A percentile compares a stretch with the other conserved stretches of the same genome.
phyloP scores from a whole-genome alignment of 2,329 filamentous ascomycete species.

The Fusarium solani-melongenae region DNA sequence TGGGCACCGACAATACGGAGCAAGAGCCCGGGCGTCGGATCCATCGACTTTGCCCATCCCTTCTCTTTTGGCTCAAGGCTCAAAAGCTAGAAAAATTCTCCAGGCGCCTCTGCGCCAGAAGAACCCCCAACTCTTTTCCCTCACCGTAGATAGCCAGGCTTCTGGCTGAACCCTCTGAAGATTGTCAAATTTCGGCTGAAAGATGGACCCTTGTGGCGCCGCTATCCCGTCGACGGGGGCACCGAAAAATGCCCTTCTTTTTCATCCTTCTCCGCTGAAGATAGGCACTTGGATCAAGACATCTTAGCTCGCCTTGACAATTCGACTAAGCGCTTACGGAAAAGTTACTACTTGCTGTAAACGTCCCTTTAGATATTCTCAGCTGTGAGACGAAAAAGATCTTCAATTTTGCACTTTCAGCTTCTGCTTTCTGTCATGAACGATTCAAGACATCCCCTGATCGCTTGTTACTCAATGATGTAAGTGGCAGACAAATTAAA shows the following conservation, averaged over 20 bases:
- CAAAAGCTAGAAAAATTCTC: constrained; percentile 12
- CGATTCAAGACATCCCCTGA: background rate
- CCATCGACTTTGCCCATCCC: constrained; percentile 6
- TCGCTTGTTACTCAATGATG: constrained; percentile 19
- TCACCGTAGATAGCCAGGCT: background rate
- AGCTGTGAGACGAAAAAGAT: background rate
- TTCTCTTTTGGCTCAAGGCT: constrained; percentile 18
- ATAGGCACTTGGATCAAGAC: background rate
- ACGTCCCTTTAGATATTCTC: background rate
- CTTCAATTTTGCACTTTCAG: background rate
- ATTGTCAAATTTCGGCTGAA: constrained; percentile 38
- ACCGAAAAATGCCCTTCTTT: constrained; percentile 5
- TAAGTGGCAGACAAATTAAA: constrained; percentile 20
- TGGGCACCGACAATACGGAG: constrained; percentile 22
- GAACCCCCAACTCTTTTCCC: background rate
- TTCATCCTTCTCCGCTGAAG: constrained; percentile 1
- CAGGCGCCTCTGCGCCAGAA: background rate
- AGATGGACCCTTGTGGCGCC: constrained; percentile 36
- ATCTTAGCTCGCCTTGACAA: constrained; percentile 2
- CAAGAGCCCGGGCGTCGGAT: background rate
- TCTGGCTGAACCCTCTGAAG: background rate
- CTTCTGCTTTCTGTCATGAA: background rate
- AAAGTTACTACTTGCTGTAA: background rate
- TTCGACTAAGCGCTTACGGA: background rate
- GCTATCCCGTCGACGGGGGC: constrained; percentile 24